Evolutionary conservation across 2,329 filamentous ascomycete genomes (phyloP).

Genomic region (Xylaria sp.): DNA sequence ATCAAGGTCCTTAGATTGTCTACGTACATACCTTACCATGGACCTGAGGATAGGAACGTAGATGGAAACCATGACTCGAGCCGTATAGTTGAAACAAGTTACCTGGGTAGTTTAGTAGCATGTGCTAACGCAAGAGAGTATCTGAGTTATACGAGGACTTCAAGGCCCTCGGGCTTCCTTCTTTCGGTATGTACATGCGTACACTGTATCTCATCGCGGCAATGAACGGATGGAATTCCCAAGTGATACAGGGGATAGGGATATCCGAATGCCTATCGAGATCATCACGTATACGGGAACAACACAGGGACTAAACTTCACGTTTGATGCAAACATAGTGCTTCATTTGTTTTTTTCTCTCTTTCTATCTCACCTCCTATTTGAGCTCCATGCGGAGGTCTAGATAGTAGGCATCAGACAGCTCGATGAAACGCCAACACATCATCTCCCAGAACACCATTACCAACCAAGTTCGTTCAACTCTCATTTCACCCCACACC

Average conservation of each 20-base stretch:
- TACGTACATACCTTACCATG: no score
- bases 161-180: no score
- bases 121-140: no score
- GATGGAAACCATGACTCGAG: no score
- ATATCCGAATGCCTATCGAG: neutral
- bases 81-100: no score
- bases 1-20: no score
- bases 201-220: neutral
- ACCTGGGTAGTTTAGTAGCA: no score
- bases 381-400: neutral
- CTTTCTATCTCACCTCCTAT: neutral
- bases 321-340: constrained; percentile 4
- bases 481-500: neutral
- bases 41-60: neutral
- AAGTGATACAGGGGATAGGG: neutral
- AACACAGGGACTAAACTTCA: neutral
- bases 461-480: constrained; percentile 7
- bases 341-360: neutral
- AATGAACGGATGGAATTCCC: neutral
- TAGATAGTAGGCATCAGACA: constrained; percentile 14
- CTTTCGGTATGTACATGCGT: neutral
- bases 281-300: neutral
- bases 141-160: neutral
- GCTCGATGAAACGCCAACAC: constrained; percentile 5
- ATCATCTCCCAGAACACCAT: constrained; percentile 8